Conservation (phyloP, 2,329 filamentous ascomycete species). For the Alternaria metachromatica region DNA sequence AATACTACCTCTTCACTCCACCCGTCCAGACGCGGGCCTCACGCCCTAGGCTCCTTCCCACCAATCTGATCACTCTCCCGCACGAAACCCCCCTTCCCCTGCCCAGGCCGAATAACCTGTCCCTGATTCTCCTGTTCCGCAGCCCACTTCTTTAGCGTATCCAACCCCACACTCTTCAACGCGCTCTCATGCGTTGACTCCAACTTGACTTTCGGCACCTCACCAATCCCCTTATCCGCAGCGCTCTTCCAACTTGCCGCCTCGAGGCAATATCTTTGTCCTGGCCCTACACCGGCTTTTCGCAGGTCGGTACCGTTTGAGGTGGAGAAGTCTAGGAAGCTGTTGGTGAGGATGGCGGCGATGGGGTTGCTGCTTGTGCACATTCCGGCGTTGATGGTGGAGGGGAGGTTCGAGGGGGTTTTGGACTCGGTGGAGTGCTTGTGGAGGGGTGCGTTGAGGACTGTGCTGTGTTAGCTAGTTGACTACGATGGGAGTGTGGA, state of each 20-base stretch:
- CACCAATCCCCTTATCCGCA: constrained; percentile 21
- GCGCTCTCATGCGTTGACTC: constrained; percentile 60
- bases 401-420: constrained; percentile 3
- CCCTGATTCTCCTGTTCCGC: constrained; percentile 42
- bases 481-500: neutral
- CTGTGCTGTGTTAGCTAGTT: constrained; percentile 12
- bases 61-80: constrained; percentile 33
- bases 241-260: constrained; percentile 62
- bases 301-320: constrained; percentile 64
- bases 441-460: constrained; percentile 34
- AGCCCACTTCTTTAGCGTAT: constrained; percentile 57
- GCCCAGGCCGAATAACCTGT: constrained; percentile 13
- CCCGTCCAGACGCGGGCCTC: neutral
- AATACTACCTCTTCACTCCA: neutral
- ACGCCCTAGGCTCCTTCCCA: constrained; percentile 34
- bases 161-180: constrained; percentile 54
- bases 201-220: constrained; percentile 54
- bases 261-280: constrained; percentile 67
- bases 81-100: constrained; percentile 12
- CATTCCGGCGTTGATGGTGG: constrained; percentile 22
- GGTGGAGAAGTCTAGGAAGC: constrained; percentile 66
- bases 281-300: constrained; percentile 59
- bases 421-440: constrained; percentile 22
- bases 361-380: constrained; percentile 47
- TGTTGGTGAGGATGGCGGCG: constrained; percentile 62